Base-by-base conservation (phyloP, 257 asterid genomes). In the Salvia miltiorrhiza region DNA sequence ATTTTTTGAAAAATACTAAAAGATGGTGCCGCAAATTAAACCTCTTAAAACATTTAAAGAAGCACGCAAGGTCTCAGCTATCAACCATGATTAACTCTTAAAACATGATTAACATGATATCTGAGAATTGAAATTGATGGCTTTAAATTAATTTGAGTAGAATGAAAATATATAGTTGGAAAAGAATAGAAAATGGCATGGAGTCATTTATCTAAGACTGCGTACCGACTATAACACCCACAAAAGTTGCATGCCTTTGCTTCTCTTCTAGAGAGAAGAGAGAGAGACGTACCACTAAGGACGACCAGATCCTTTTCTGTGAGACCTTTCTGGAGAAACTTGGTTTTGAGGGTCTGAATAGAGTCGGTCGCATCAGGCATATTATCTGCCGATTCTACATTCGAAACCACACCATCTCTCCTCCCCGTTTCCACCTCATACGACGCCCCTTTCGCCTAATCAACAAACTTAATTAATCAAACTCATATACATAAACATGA, bases 331-430 rank as follows among this genome's bases (percentile, higher is more conserved):
- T 80, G 73, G 3, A 53, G 47, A 67, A 90, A 90, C 77, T 84
- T 88, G 40, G 77, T 59, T 72, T 86, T 86, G 40, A 90, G 83
- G 9, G 19, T 62, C 43, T 76, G 82, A 76, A 90, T 61, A 5
- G 88, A 77, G 63, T 90, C 97, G 2, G 26, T 41, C 58, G 86
- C 87, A 48, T 90, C 97, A 26, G 97, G 97, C 97, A 90, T 81
- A 37, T 71, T 26, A 32, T 21, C 84, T 1, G 94, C 97, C 63
- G 72, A 33, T 0, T 71, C 39, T 3, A 61, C 4, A 59, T 90
- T 73, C 32, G 97, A 90, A 32, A 80, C 76, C 47, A 75, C 0
- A 4, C 96, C 97, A 78, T 90, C 97, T 43, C 94, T 86, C 54
- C 97, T 76, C 3, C 97, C 97, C 11, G 83, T 82, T 77, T 85